phyloP scores from a whole-genome alignment of 164 flowering plant species.

The Magnolia changhungtana region DNA sequence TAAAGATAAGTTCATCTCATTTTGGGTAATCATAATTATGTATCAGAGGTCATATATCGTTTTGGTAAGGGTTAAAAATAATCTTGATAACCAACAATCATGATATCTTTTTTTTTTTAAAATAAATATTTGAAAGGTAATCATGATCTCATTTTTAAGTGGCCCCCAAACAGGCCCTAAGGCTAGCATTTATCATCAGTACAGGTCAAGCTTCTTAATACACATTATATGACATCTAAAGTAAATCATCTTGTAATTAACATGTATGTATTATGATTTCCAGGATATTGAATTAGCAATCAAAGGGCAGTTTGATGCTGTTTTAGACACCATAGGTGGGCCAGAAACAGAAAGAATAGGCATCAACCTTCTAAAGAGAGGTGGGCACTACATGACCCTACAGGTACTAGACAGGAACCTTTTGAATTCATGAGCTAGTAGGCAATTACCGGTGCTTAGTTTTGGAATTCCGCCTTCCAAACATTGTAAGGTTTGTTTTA shows the following conservation, averaged over 20 bases:
- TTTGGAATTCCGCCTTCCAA: background rate
- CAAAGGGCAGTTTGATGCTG: slow-evolving; percentile 86
- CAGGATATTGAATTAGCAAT: slow-evolving; percentile 71
- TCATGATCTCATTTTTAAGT: too few relatives aligned
- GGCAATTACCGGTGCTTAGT: background rate
- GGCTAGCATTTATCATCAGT: background rate
- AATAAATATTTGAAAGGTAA: too few relatives aligned
- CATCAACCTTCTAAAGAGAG: slow-evolving; percentile 61
- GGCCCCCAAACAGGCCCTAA: too few relatives aligned
- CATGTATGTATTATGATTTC: background rate
- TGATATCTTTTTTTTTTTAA: too few relatives aligned
- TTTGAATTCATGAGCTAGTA: background rate
- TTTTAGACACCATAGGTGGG: slow-evolving; percentile 85
- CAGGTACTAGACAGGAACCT: slow-evolving; percentile 50
- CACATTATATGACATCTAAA: background rate
- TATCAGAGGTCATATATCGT: too few relatives aligned
- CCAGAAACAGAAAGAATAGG: slow-evolving; percentile 83
- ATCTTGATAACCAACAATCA: too few relatives aligned
- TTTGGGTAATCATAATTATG: too few relatives aligned
- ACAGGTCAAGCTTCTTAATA: background rate
- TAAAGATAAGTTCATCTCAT: too few relatives aligned
- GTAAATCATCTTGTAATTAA: background rate
- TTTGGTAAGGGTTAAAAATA: too few relatives aligned
- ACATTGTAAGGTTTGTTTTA: background rate
- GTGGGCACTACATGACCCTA: slow-evolving; percentile 95